Evolutionary conservation across 73 alveolate species (phyloP).

Genomic region (Stentor coeruleus): DNA sequence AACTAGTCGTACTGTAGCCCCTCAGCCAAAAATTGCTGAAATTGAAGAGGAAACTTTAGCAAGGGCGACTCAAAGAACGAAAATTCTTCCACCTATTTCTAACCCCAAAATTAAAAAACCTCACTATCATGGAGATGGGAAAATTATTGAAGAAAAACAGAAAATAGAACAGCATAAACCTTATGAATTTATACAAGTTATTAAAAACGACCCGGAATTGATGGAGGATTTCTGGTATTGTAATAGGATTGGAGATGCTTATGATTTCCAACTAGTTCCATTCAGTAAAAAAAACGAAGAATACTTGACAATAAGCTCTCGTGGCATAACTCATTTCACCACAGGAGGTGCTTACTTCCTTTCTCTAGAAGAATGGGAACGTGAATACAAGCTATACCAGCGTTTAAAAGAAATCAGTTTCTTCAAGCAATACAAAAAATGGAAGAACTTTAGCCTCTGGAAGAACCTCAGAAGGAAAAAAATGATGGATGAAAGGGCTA

Average conservation of each 20-base stretch:
- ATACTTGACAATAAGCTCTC: slow-evolving; percentile 75
- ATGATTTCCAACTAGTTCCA: slow-evolving; percentile 80
- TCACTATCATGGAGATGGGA: background rate
- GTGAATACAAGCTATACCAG: slow-evolving; percentile 64
- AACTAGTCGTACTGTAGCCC: background rate
- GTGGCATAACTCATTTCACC: slow-evolving; percentile 77
- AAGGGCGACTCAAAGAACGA: background rate
- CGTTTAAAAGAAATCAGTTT: slow-evolving; percentile 57
- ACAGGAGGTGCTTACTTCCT: slow-evolving; percentile 69
- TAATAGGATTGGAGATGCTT: slow-evolving; percentile 66
- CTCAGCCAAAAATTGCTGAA: background rate
- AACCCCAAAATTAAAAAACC: background rate
- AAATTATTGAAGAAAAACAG: too few species aligned
- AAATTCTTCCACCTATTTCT: background rate
- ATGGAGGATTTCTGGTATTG: slow-evolving; percentile 74
- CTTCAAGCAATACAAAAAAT: slow-evolving; percentile 61
- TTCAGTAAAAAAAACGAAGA: slow-evolving; percentile 64
- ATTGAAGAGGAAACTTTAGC: too few species aligned
- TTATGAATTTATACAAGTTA: slow-evolving; percentile 67
- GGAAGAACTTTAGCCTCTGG: slow-evolving; percentile 84
- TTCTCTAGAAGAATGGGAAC: slow-evolving; percentile 76
- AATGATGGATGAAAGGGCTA: slow-evolving; percentile 58
- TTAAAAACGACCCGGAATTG: slow-evolving; percentile 71
- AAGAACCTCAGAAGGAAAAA: slow-evolving; percentile 75
- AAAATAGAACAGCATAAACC: slow-evolving; percentile 43